Evolutionary conservation across 2,329 filamentous ascomycete genomes (phyloP).

Genomic region (Canariomyces notabilis): DNA sequence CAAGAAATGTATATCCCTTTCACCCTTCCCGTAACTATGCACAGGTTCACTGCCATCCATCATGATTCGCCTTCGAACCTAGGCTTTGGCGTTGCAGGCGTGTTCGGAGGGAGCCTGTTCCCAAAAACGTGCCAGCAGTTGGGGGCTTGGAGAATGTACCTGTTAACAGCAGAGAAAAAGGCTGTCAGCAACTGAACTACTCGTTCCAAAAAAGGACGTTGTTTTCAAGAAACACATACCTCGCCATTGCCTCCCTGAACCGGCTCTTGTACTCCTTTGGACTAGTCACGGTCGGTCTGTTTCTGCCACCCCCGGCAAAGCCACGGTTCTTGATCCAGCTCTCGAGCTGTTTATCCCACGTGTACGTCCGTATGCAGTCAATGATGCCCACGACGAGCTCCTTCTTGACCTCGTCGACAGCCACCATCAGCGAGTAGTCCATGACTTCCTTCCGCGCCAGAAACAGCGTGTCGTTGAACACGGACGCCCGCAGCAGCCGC

Average conservation of each 20-base stretch:
- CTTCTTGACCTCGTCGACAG: conserved; percentile 82
- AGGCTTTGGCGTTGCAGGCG: conserved; percentile 19
- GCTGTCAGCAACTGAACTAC: background rate
- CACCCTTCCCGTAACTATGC: too few species aligned
- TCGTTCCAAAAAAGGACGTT: background rate
- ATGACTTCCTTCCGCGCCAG: conserved; percentile 93
- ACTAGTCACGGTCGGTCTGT: conserved; percentile 90
- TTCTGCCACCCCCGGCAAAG: conserved; percentile 68
- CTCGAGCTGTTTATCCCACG: conserved; percentile 99
- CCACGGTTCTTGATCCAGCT: conserved; percentile 98
- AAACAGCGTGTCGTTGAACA: conserved; percentile 98
- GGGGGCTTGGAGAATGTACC: conserved; percentile 68
- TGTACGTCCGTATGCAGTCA: conserved; percentile 96
- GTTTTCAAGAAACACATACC: conserved; percentile 46
- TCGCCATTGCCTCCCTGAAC: conserved; percentile 93
- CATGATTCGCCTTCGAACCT: conserved; percentile 20
- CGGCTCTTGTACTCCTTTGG: conserved; percentile 96
- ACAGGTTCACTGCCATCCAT: background rate
- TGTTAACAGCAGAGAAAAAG: conserved; percentile 27
- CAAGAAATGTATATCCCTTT: too few species aligned
- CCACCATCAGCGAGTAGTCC: conserved; percentile 99
- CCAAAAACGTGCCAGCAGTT: conserved; percentile 71
- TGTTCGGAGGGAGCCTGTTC: conserved; percentile 25
- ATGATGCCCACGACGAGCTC: conserved; percentile 97
- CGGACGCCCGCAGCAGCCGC: conserved; percentile 81